A percentile compares a stretch with the other conserved stretches of the same genome.
Evolutionary conservation across 495 filamentous ascomycete species (phyloP).

Genomic region (Xylaria acuta): DNA sequence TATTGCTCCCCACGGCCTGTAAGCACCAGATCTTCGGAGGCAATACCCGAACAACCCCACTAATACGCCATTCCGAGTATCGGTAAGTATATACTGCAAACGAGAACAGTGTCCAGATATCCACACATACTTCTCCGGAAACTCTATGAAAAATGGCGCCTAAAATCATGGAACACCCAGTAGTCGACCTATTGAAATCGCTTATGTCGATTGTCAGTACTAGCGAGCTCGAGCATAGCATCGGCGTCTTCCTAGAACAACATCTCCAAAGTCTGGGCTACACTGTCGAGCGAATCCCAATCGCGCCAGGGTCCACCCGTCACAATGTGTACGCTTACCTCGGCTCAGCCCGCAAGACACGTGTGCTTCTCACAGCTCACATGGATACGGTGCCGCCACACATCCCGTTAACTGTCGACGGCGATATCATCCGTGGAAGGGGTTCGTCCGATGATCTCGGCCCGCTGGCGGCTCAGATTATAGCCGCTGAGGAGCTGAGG

Average conservation of each 20-base stretch:
- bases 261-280: slow-evolving; percentile 38
- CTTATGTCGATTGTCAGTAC: slow-evolving; percentile 39
- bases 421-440: slow-evolving; percentile 64
- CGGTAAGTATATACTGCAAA: neutral
- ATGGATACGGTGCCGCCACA: slow-evolving; percentile 56
- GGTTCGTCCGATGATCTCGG: slow-evolving; percentile 76
- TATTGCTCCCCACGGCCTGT: neutral
- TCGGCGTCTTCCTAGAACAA: slow-evolving; percentile 36
- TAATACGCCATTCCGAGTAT: neutral
- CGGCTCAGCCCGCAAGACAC: slow-evolving; percentile 56
- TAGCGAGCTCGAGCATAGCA: slow-evolving; percentile 38
- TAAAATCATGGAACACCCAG: slow-evolving; percentile 22
- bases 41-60: neutral
- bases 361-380: slow-evolving; percentile 67
- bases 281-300: slow-evolving; percentile 43
- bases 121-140: neutral
- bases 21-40: neutral
- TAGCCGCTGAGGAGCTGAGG: slow-evolving; percentile 63
- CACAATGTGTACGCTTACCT: slow-evolving; percentile 75
- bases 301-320: slow-evolving; percentile 43
- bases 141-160: neutral
- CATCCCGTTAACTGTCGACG: slow-evolving; percentile 56
- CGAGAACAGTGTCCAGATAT: neutral
- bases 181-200: slow-evolving; percentile 31
- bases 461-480: slow-evolving; percentile 69